Evolutionary conservation across 768 basidiomycete genomes (phyloP).

Genomic region (Candolleomyces eurysporus): DNA sequence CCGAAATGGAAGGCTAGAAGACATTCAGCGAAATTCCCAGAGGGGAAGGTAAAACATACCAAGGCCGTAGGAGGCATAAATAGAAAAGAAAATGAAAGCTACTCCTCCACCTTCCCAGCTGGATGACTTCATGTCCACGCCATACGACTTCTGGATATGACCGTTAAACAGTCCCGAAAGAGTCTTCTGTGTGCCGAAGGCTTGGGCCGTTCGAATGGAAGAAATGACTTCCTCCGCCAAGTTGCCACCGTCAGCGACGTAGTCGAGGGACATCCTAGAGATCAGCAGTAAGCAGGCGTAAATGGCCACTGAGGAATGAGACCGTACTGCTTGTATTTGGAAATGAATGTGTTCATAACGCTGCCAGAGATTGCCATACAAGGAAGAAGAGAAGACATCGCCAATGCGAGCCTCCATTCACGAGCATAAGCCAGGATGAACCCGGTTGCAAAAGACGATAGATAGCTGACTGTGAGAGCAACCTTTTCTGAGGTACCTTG

Average conservation of each 20-base stretch:
- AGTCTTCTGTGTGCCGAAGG: constrained; percentile 69
- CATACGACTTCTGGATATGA: constrained; percentile 45
- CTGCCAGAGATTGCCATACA: constrained; percentile 65
- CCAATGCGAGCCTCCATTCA: constrained; percentile 74
- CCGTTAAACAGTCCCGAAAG: constrained; percentile 58
- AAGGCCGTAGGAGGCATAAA: constrained; percentile 63
- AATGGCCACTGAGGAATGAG: not conserved
- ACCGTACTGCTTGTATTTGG: constrained; percentile 50
- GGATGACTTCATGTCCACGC: constrained; percentile 47
- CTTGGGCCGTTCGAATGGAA: constrained; percentile 75
- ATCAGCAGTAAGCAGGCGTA: not conserved
- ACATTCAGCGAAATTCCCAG: not conserved
- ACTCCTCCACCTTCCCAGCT: constrained; percentile 50
- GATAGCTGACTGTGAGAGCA: constrained; percentile 50
- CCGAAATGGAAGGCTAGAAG: constrained; percentile 72
- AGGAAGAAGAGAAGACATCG: constrained; percentile 67
- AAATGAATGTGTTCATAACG: constrained; percentile 56
- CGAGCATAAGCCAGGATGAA: constrained; percentile 62
- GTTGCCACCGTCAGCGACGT: constrained; percentile 69
- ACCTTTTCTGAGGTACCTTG: constrained; percentile 83
- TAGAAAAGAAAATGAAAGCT: constrained; percentile 68
- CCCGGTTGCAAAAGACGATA: constrained; percentile 66
- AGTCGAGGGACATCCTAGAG: constrained; percentile 52
- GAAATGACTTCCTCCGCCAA: constrained; percentile 86
- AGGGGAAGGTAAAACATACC: constrained; percentile 25